Evolutionary conservation across 2,329 filamentous ascomycete species (phyloP), one percentile per base, ranked within the genome.

Genomic region (Cryphonectria naterciae): DNA sequence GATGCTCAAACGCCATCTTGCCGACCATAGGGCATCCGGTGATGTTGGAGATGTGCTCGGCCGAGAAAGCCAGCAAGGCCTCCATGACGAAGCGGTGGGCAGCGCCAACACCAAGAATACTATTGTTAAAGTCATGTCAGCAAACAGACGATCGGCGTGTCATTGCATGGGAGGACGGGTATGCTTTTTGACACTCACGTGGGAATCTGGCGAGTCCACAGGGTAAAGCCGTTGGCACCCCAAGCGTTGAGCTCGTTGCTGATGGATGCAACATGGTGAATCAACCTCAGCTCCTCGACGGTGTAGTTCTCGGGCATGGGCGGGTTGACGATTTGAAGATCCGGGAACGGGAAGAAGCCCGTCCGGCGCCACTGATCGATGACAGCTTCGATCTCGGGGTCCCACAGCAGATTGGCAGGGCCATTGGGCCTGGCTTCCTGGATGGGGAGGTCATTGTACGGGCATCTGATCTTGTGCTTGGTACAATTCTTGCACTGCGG

Each of bases 401-500:
- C 95, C 91, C 95, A 97, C 80, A 96, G 89, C 68, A 98, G 87
- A 77, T 91, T 88, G 70, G 89, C 86, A 74, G 89, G 88, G 74
- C 88, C 89, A 58, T 85, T 84, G 52, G 87, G 85, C 75, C 88
- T 85, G 75, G 89, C 85, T 75, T 92, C 90, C 70, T 91, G 86
- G 62, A 89, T 86, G 65, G 92, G 89, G 78, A 91, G 90, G 79
- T 98, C 95, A 87, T 97, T 97, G 85, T 98, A 99, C 77, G 97
- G 96, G 83, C 96, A 99, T 78, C 95, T 93, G 77, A 97, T 96
- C 84, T 98, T 97, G 84, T 99, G 96, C 84, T 98, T 99, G 73
- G 95, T 98, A 83, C 96, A 99, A 83, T 99, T 99, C 77, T 86
- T 97, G 94, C 95, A 99, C 88, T 99, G 96, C 67, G 96, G 96